phyloP scores from a whole-genome alignment of 371 early-diverging fungal species.

The Rhizomucor miehei region DNA sequence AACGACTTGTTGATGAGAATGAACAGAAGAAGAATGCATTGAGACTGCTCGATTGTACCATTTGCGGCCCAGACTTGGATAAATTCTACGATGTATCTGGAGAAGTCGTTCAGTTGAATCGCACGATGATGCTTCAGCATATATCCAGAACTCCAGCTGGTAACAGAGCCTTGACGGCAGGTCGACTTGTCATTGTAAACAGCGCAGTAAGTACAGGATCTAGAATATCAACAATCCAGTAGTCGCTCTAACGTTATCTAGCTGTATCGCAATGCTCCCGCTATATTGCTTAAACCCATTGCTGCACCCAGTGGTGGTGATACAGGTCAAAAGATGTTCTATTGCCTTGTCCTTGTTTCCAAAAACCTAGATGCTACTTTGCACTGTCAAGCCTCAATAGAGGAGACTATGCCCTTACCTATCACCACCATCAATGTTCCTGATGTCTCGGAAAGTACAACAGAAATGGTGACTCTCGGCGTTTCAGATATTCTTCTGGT shows the following conservation, averaged over 20 bases:
- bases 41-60: conserved; percentile 75
- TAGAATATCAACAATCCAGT: background rate
- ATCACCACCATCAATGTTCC: conserved; percentile 58
- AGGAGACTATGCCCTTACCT: conserved; percentile 57
- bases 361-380: conserved; percentile 19
- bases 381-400: conserved; percentile 11
- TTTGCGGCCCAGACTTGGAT: conserved; percentile 78
- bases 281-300: conserved; percentile 57
- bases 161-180: conserved; percentile 61
- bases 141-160: conserved; percentile 62
- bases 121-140: conserved; percentile 56
- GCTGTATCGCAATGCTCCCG: conserved; percentile 66
- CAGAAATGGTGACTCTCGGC: conserved; percentile 53
- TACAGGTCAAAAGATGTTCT: conserved; percentile 47
- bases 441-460: conserved; percentile 33
- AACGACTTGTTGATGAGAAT: conserved; percentile 58
- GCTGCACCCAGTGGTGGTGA: conserved; percentile 18
- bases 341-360: conserved; percentile 42
- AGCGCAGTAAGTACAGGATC: conserved; percentile 41
- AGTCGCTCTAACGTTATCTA: conserved; percentile 5
- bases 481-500: conserved; percentile 67
- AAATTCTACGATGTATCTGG: conserved; percentile 69
- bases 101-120: conserved; percentile 54
- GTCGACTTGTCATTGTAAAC: conserved; percentile 75
- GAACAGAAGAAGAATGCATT: conserved; percentile 56